Conservation (phyloP, 306 rosid genomes). For the Acacia acuminata region DNA sequence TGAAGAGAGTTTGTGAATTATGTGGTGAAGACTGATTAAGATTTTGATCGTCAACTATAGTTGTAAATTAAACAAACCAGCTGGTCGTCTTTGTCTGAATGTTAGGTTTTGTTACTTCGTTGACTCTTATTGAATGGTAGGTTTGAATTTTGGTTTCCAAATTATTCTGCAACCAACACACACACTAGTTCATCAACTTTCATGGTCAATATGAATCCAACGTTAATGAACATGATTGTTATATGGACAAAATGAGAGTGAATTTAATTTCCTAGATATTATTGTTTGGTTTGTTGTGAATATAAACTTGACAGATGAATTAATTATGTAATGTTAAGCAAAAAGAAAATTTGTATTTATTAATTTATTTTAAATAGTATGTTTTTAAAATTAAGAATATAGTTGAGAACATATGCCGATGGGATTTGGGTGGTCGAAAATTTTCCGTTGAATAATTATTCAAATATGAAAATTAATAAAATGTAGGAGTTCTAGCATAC, state of each 20-base stretch:
- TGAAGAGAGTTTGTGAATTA: background rate
- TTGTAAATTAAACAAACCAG: background rate
- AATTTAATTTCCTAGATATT: background rate
- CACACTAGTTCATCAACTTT: background rate
- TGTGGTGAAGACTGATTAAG: background rate
- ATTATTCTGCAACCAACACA: background rate
- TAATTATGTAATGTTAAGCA: background rate
- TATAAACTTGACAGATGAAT: background rate
- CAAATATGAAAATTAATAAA: no score
- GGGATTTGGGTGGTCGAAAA: background rate
- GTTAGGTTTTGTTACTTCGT: background rate
- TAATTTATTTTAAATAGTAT: background rate
- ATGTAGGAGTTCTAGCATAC: no score
- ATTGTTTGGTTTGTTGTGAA: background rate
- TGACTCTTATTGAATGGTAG: slow-evolving; percentile 28
- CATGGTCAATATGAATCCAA: background rate
- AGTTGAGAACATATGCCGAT: background rate
- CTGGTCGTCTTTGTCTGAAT: background rate
- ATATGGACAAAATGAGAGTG: background rate
- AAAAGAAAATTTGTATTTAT: background rate
- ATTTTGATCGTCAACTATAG: background rate
- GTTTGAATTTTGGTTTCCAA: slow-evolving; percentile 28
- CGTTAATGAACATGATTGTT: background rate
- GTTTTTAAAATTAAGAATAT: no score
- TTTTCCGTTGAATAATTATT: background rate